Evolutionary conservation across 208 protist genomes (phyloP).

Genomic region (Vickermania ingenoplastis): DNA sequence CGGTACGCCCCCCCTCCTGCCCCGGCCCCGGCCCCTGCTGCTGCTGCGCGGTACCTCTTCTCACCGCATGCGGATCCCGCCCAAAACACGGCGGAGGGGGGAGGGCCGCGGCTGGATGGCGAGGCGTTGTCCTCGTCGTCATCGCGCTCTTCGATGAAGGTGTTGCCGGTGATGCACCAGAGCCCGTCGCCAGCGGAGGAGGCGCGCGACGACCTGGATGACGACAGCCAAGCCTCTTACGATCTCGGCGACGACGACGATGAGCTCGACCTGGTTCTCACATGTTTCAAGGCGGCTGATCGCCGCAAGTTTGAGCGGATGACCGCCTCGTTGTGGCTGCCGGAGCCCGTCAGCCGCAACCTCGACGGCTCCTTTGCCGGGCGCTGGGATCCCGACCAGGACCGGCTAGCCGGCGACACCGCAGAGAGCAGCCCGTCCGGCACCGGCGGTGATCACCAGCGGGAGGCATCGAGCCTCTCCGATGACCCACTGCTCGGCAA

Average conservation of each 20-base stretch:
- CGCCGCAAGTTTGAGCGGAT: constrained; percentile 47
- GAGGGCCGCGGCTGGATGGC: no score
- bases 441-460: constrained; percentile 8
- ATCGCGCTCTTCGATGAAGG: no score
- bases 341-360: constrained; percentile 48
- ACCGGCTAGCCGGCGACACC: constrained; percentile 6
- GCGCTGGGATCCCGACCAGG: constrained; percentile 5
- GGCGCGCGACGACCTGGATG: constrained; percentile 13
- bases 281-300: constrained; percentile 55
- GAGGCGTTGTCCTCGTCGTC: no score
- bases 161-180: no score
- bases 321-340: constrained; percentile 55
- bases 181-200: not conserved
- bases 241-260: constrained; percentile 12
- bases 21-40: not conserved
- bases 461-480: not conserved
- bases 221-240: constrained; percentile 52
- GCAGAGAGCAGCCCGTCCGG: constrained; percentile 18
- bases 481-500: not conserved
- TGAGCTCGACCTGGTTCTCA: not conserved
- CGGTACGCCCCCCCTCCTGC: no score
- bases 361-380: constrained; percentile 13
- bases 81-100: not conserved
- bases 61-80: not conserved
- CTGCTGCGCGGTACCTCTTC: not conserved